Evolutionary conservation across 2,329 filamentous ascomycete genomes (phyloP).

Genomic region (Passalora sequoiae): DNA sequence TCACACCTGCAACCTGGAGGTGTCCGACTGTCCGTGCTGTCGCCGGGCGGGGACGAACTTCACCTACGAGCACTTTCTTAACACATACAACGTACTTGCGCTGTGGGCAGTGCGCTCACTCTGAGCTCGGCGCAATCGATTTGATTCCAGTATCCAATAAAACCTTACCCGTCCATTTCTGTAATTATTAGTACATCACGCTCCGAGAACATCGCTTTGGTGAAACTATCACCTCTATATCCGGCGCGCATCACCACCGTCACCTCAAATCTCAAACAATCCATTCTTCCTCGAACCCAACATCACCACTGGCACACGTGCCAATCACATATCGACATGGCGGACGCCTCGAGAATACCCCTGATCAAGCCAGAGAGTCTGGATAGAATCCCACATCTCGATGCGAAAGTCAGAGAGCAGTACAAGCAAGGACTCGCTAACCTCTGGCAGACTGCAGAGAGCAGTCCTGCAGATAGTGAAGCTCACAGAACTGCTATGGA

Average conservation of each 20-base stretch:
- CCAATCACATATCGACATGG: not conserved
- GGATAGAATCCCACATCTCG: slow-evolving; percentile 49
- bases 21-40: too few relatives aligned
- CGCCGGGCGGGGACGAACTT: too few relatives aligned
- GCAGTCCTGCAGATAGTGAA: slow-evolving; percentile 43
- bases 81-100: too few relatives aligned
- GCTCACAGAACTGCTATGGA: slow-evolving; percentile 49
- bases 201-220: too few relatives aligned
- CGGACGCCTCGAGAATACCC: not conserved
- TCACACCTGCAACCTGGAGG: too few relatives aligned
- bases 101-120: too few relatives aligned
- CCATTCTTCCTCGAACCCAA: not conserved
- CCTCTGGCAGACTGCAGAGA: slow-evolving; percentile 51
- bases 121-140: too few relatives aligned
- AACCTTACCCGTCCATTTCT: too few relatives aligned
- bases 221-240: too few relatives aligned
- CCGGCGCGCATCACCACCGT: not conserved
- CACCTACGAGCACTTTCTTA: too few relatives aligned
- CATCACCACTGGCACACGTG: not conserved
- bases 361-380: slow-evolving; percentile 51
- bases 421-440: slow-evolving; percentile 51
- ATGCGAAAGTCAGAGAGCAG: slow-evolving; percentile 51
- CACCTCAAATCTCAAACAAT: not conserved
- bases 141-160: too few relatives aligned
- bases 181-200: too few relatives aligned